Evolutionary conservation across 176 grass and related monocot genomes (phyloP), one percentile per base, ranked within the genome.

Genomic region (Carex parvula): DNA sequence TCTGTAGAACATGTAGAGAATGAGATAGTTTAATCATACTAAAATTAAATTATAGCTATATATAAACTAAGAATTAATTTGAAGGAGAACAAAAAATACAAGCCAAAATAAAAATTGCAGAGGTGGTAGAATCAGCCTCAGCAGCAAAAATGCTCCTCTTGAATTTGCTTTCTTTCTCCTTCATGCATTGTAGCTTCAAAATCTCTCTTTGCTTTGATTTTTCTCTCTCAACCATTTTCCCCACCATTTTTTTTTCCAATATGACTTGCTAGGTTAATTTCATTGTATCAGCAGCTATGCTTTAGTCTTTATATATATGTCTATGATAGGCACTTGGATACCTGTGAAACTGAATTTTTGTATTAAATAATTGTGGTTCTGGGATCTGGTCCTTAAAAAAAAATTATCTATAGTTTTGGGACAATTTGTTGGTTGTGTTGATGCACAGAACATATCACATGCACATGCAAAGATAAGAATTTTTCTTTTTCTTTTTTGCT

Each of bases 111-210:
- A 39, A 39, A 39, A 39, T 39, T 5, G 37, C 37, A 39, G 37
- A 39, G 4, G 37, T 39, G 4, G 37, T 39, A 39, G 4, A 39
- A 39, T 39, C 37, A 39, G 37, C 37, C 0, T 39, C 37, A 39
- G 37, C 37, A 39, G 37, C 0, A 39, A 39, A 39, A 39, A 39
- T 39, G 37, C 37, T 39, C 5, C 5, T 39, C 37, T 39, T 39
- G 37, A 39, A 39, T 5, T 39, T 39, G 37, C 4, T 39, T 39
- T 39, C 37, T 79, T 37, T 79, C 52, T 11, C 78, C 56, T 80
- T 80, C 17, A 20, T 41, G 78, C 78, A 80, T 80, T 80, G 29
- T 12, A 71, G 39, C 39, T 71, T 71, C 11, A 48, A 46, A 48
- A 46, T 71, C 2, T 71, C 68, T 44, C 18, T 46, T 53, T 75